Conservation (phyloP, 2,329 filamentous ascomycete species). For the Chaetomium sp. region DNA sequence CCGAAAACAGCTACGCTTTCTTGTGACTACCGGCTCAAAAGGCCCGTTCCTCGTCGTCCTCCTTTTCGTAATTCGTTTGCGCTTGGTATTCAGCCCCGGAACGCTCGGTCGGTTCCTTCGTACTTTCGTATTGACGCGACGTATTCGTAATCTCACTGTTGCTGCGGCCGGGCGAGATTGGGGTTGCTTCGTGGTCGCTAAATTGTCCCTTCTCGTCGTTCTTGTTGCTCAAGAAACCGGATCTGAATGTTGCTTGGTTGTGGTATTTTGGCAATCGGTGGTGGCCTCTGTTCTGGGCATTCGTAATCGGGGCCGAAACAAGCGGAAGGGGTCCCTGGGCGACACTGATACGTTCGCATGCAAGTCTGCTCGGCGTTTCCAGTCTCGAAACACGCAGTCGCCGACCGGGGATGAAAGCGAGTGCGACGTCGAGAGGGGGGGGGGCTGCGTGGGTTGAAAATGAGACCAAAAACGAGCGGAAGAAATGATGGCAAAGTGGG, state of each 20-base stretch:
- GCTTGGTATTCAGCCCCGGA: not conserved
- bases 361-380: slow-evolving; percentile 7
- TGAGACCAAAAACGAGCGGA: slow-evolving; percentile 7
- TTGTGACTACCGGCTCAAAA: not conserved
- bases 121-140: not conserved
- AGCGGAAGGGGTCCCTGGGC: slow-evolving; percentile 20
- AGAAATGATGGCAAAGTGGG: not conserved
- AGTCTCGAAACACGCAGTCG: not conserved
- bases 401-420: not conserved
- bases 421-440: not conserved
- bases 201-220: not conserved
- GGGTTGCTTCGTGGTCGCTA: not conserved
- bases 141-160: not conserved
- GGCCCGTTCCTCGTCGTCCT: not conserved
- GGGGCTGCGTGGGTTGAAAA: not conserved
- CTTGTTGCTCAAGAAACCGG: not conserved
- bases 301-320: slow-evolving; percentile 19
- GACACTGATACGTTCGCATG: slow-evolving; percentile 2
- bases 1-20: not conserved
- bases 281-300: slow-evolving; percentile 11
- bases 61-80: not conserved
- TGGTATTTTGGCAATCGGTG: not conserved
- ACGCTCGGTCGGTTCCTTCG: slow-evolving; percentile 1
- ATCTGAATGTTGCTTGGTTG: not conserved
- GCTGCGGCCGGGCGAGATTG: not conserved